Evolutionary conservation across 2,329 filamentous ascomycete genomes (phyloP).

Genomic region (Hypoxylon sp.): DNA sequence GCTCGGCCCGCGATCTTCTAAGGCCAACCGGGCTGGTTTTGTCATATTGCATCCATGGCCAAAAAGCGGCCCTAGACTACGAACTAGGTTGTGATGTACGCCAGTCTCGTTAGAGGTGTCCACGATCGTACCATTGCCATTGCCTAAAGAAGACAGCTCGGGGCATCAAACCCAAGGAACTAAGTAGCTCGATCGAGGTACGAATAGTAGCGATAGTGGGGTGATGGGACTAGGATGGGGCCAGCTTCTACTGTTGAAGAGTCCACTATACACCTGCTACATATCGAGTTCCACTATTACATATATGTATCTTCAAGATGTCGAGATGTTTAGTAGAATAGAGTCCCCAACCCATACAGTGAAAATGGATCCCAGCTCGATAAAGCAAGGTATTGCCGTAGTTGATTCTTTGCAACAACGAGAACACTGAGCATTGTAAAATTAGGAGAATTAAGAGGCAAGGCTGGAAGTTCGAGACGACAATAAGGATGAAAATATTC

Average conservation of each 20-base stretch:
- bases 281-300: background rate
- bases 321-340: background rate
- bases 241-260: background rate
- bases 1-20: conserved; percentile 18
- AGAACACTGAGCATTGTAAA: too few species aligned
- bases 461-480: background rate
- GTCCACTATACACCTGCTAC: background rate
- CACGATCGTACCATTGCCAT: background rate
- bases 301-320: background rate
- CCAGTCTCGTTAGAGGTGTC: background rate
- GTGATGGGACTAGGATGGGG: background rate
- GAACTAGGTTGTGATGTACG: conserved; percentile 2
- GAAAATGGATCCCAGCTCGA: background rate
- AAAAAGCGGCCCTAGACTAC: conserved; percentile 5
- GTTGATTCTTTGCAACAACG: too few species aligned
- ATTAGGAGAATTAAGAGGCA: background rate
- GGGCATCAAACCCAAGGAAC: background rate
- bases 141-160: background rate
- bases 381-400: background rate
- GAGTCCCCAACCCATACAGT: background rate
- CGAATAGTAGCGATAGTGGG: background rate
- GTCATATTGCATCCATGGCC: background rate
- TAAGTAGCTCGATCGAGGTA: background rate
- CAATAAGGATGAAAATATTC: background rate
- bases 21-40: background rate